Percentiles rank a stretch among this genome's conserved stretches.
Evolutionary conservation across 148 eudicot species (phyloP).

Genomic region (Polygonum maritimum): DNA sequence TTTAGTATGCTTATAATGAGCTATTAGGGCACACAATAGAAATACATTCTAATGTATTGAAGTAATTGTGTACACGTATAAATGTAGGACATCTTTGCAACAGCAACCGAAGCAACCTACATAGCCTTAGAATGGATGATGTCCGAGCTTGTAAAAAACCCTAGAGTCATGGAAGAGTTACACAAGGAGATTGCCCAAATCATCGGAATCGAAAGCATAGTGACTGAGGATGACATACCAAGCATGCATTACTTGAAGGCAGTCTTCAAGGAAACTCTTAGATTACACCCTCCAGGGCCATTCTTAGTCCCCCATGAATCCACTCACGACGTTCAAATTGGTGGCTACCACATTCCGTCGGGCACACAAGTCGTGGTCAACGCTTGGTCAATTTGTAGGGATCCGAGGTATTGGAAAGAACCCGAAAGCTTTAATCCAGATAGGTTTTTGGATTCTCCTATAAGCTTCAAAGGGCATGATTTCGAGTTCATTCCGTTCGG

Average conservation of each 20-base stretch:
- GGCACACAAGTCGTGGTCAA: constrained; percentile 20
- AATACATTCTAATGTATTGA: no score
- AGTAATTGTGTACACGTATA: neutral
- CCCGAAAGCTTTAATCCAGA: constrained; percentile 38
- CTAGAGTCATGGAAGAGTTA: constrained; percentile 14
- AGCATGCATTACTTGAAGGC: constrained; percentile 18
- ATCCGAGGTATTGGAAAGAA: constrained; percentile 37
- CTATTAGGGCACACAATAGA: no score
- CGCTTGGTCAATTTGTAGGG: constrained; percentile 31
- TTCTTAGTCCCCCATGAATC: constrained; percentile 6
- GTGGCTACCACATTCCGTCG: neutral
- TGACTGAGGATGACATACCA: neutral
- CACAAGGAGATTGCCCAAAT: constrained; percentile 10
- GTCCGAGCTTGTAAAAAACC: constrained; percentile 19
- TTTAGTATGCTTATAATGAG: no score
- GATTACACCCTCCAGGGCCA: constrained; percentile 23
- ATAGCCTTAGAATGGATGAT: constrained; percentile 14
- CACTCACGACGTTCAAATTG: constrained; percentile 12
- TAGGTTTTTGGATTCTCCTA: constrained; percentile 27
- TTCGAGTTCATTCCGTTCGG: constrained; percentile 53
- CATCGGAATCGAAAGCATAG: neutral
- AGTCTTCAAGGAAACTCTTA: constrained; percentile 21
- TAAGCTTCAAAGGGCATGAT: constrained; percentile 37
- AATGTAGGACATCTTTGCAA: constrained; percentile 12
- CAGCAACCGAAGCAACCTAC: neutral